Base-by-base conservation (phyloP, 139 green algal species). In the Zygnema circumcarinatum region DNA sequence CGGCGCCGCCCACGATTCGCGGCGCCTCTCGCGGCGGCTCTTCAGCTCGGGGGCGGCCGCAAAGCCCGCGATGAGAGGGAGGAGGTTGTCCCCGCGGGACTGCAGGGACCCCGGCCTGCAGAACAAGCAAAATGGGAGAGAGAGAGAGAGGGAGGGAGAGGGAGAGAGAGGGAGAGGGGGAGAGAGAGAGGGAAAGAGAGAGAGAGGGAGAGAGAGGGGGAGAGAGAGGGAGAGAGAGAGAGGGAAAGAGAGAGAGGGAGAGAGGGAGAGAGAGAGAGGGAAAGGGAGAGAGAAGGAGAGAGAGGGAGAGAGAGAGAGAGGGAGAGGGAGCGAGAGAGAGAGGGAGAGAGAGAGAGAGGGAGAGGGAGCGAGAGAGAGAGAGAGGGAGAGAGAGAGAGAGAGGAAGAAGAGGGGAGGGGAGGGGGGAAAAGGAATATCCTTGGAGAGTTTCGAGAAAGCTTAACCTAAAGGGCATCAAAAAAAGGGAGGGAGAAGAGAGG, bases 41-140 rank as follows among this genome's bases (percentile, higher is more conserved):
- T 79, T 79, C 38, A 86, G 53, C n/a, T 86, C 80, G 2, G 80
- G 80, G n/a, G 80, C 80, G 25, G 22, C 20, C 38, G 80, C 53
- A 38, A 86, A 80, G 25, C 52, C 80, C 11, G 39, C 53, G 25
- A 86, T 21, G 1, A 86, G 53, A 33, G 80, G n/a, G 36, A 86
- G 31, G n/a, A 86, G 80, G 11, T 86, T 86, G 36, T 86, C 80
- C 16, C 80, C 80, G 2, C 80, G 39, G 25, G 47, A 62, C 53
- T 86, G 80, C 80, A 86, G 21, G 38, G 32, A 38, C 1, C 80
- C 80, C 1, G 80, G 80, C 80, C 80, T 86, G 53, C 32, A 74
- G 3, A 3, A 83, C 11, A 78, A 78, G 16, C 36, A 78, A 72
- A 72, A 72, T 72, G 54, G 54, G 54, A 72, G 29, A 72, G 29